Evolutionary conservation across 352 stramenopile genomes (phyloP).

Genomic region (Phytophthora brassicae): DNA sequence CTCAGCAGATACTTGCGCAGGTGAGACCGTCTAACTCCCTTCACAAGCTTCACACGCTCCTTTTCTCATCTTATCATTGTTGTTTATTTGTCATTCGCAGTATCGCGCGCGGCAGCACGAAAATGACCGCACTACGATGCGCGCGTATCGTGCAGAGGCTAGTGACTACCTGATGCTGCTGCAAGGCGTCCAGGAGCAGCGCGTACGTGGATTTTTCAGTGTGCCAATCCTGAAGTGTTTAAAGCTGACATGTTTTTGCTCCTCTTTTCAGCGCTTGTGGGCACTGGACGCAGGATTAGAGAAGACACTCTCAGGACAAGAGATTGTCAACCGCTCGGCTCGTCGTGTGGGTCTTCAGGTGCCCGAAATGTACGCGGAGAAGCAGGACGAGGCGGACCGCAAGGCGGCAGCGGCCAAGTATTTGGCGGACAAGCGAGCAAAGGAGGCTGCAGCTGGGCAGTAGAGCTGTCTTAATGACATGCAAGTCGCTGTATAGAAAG

Average conservation of each 20-base stretch:
- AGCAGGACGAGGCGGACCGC: conserved; percentile 37
- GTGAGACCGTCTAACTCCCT: conserved; percentile 23
- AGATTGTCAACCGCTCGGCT: conserved; percentile 79
- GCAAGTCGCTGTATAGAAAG: conserved; percentile 26
- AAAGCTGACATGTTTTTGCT: conserved; percentile 10
- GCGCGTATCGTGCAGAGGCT: conserved; percentile 66
- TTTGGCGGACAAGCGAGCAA: conserved; percentile 51
- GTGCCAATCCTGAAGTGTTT: conserved; percentile 2
- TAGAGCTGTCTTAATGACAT: too few species aligned
- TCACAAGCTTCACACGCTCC: neutral
- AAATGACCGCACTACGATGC: conserved; percentile 74
- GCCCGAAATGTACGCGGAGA: conserved; percentile 75
- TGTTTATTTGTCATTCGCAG: too few species aligned
- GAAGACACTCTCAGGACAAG: conserved; percentile 60
- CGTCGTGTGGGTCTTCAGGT: conserved; percentile 75
- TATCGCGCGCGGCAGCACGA: conserved; percentile 75
- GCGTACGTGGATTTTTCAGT: conserved; percentile 37
- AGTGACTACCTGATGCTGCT: conserved; percentile 73
- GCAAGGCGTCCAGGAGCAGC: conserved; percentile 71
- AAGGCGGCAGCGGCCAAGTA: conserved; percentile 55
- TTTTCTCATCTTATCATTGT: conserved; percentile 15
- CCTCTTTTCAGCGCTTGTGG: conserved; percentile 57
- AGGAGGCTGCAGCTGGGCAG: conserved; percentile 31
- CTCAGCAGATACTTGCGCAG: conserved; percentile 73
- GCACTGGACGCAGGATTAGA: conserved; percentile 71